Conservation (phyloP, 805 yeast species). For the Diddensiella santjacobensis region DNA sequence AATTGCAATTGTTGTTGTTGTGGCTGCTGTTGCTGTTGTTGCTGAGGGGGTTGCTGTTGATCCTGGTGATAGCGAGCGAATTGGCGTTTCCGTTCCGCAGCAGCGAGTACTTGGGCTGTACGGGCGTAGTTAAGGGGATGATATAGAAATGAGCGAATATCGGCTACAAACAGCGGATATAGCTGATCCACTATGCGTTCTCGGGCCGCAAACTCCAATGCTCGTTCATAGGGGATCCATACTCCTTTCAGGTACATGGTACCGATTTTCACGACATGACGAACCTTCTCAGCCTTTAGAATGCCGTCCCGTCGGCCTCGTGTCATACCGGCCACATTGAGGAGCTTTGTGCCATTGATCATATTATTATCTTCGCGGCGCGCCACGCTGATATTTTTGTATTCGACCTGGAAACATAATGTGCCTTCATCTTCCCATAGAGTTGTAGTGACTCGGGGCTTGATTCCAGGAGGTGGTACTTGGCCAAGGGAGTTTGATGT, state of each 20-base stretch:
- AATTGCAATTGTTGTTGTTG: conserved; percentile 7
- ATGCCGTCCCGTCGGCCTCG: conserved; percentile 88
- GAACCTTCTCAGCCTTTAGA: conserved; percentile 67
- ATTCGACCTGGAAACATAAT: conserved; percentile 79
- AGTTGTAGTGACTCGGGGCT: conserved; percentile 67
- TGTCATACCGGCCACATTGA: conserved; percentile 83
- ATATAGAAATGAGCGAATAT: conserved; percentile 36
- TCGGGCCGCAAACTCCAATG: conserved; percentile 72
- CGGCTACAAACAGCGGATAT: conserved; percentile 71
- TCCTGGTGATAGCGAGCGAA: conserved; percentile 17
- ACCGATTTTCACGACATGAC: conserved; percentile 82
- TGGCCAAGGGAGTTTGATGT: conserved; percentile 29
- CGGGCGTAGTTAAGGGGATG: conserved; percentile 33
- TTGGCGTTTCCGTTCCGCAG: conserved; percentile 30
- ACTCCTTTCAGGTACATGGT: conserved; percentile 87
- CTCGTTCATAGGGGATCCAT: conserved; percentile 86
- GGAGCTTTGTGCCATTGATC: conserved; percentile 81
- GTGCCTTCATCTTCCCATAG: conserved; percentile 90
- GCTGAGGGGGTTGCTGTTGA: conserved; percentile 10
- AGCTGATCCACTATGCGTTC: conserved; percentile 70
- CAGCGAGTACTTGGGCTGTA: conserved; percentile 33
- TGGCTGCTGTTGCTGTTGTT: conserved; percentile 10
- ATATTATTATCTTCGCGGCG: conserved; percentile 83
- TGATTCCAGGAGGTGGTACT: conserved; percentile 28
- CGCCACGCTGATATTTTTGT: conserved; percentile 73